These are phyloP conservation scores for Caloboletus inedulis DNA, from an alignment of 1,284 basidiomycete species.

Conservation along the genomic window DNA sequence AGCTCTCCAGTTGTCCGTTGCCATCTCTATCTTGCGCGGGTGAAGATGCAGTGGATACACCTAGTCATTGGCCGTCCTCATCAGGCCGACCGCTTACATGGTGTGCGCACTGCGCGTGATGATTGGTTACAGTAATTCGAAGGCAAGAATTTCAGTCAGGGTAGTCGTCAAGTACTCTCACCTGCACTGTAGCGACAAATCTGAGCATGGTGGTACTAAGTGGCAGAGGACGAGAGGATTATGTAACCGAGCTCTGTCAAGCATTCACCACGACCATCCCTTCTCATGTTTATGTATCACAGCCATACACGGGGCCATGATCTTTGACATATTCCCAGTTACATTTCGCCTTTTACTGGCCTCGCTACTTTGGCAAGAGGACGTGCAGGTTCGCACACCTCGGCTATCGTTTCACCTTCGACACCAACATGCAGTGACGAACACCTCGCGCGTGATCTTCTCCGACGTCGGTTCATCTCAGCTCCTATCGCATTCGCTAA, in stretches of 20 bases:
- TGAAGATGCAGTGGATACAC: neutral
- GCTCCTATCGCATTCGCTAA: constrained; percentile 22
- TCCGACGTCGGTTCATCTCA: constrained; percentile 42
- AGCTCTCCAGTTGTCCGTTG: neutral
- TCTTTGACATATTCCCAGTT: constrained; percentile 23
- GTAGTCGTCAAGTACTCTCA: neutral
- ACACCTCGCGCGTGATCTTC: constrained; percentile 53
- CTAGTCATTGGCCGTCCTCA: neutral
- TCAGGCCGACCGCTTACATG: neutral
- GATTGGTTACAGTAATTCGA: neutral
- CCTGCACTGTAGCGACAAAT: neutral
- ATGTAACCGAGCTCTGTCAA: constrained; percentile 3
- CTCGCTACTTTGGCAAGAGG: constrained; percentile 24
- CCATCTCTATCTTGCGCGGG: neutral
- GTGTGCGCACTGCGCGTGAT: neutral
- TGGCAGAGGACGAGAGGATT: constrained; percentile 4
- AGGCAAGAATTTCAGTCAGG: neutral
- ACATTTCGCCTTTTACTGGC: constrained; percentile 27
- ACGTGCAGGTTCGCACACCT: constrained; percentile 12
- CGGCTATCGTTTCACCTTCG: constrained; percentile 58
- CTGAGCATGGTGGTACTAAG: neutral
- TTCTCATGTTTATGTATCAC: constrained; percentile 2
- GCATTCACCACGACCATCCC: neutral
- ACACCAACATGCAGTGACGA: constrained; percentile 56
- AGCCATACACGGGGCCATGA: constrained; percentile 9